Percentiles rank a stretch among this genome's conserved stretches.
Conservation (phyloP, 257 asterid species). For the Lavandula angustifolia region DNA sequence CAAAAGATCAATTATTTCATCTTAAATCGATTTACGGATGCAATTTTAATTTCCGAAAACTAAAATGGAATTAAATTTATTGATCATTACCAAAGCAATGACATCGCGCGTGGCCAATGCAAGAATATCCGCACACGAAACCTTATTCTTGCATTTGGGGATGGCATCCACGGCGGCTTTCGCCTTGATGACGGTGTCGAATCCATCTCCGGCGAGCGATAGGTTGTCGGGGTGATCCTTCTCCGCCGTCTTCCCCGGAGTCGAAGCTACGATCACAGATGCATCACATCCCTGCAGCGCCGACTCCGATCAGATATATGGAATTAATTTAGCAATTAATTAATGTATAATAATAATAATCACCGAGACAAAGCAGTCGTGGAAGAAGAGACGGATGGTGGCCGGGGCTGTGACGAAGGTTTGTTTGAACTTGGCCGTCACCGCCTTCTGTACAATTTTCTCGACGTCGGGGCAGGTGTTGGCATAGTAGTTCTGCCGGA, state of each 20-base stretch:
- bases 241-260: constrained; percentile 63
- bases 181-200: constrained; percentile 82
- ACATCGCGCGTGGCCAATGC: constrained; percentile 84
- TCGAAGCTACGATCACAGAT: constrained; percentile 64
- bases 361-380: constrained; percentile 76
- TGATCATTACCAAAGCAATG: constrained; percentile 49
- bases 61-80: background rate
- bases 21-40: too few species aligned
- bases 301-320: too few species aligned
- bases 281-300: constrained; percentile 82
- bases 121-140: constrained; percentile 93
- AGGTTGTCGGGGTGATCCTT: constrained; percentile 81
- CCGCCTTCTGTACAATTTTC: constrained; percentile 55
- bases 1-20: too few species aligned
- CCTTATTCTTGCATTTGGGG: constrained; percentile 56
- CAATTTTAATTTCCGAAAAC: too few species aligned
- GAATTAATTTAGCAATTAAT: background rate
- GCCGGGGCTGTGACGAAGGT: constrained; percentile 76
- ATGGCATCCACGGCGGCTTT: constrained; percentile 75
- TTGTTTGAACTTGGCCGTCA: constrained; percentile 52
- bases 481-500: constrained; percentile 49
- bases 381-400: constrained; percentile 75
- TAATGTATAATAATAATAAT: background rate
- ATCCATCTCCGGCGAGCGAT: constrained; percentile 97
- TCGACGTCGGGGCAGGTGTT: constrained; percentile 71